Conservation (phyloP, 805 yeast species). For the Starmerella gropengiesseri region DNA sequence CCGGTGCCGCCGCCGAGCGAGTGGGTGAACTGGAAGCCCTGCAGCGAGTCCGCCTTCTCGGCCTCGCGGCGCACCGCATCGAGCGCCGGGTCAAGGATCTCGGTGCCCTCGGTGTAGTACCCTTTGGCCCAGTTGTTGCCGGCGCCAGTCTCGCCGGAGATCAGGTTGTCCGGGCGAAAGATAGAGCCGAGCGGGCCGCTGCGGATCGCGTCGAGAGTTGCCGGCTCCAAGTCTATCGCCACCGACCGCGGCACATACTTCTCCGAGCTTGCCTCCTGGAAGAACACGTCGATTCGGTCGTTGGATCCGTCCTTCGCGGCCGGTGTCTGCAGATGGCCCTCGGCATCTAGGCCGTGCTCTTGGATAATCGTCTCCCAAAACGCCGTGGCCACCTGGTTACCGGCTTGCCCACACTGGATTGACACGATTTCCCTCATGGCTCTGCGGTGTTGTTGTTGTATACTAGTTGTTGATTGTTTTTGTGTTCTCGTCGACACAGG, state of each 20-base stretch:
- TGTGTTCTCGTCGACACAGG: too few relatives aligned
- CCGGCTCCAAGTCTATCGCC: constrained; percentile 88
- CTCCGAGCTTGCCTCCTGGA: constrained; percentile 65
- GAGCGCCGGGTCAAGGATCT: constrained; percentile 80
- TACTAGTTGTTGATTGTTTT: constrained; percentile 5
- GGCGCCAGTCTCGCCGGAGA: constrained; percentile 85
- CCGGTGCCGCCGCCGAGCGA: constrained; percentile 93
- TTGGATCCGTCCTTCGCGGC: constrained; percentile 24
- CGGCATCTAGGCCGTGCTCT: constrained; percentile 31
- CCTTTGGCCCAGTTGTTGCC: constrained; percentile 98
- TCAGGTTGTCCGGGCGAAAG: constrained; percentile 86
- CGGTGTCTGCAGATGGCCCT: constrained; percentile 26
- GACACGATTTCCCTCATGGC: constrained; percentile 37
- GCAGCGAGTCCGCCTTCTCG: constrained; percentile 84
- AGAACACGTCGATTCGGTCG: constrained; percentile 66
- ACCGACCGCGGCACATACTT: constrained; percentile 94
- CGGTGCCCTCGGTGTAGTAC: constrained; percentile 95
- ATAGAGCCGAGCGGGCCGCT: constrained; percentile 67
- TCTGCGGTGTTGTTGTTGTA: not conserved
- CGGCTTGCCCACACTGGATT: constrained; percentile 37
- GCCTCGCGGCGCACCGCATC: constrained; percentile 91
- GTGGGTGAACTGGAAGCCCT: constrained; percentile 87
- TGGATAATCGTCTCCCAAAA: constrained; percentile 32
- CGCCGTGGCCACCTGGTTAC: constrained; percentile 35
- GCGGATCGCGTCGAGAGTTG: constrained; percentile 78